phyloP scores from a whole-genome alignment of 805 yeast species.

The Wickerhamomyces sydowiorum region DNA sequence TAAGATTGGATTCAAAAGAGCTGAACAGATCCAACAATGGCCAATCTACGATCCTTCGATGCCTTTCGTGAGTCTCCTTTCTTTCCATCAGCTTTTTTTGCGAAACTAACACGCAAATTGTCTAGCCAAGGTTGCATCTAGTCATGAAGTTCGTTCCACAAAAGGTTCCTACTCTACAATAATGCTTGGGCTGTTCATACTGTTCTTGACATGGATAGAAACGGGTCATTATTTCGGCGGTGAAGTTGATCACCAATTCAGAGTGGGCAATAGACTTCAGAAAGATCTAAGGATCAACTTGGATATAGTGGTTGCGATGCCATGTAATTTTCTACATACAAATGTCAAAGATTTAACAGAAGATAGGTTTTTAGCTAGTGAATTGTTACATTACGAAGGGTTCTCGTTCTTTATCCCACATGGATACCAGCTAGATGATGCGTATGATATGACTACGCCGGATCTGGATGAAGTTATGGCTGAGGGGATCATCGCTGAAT shows the following conservation, averaged over 20 bases:
- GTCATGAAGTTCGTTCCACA: slow-evolving; percentile 65
- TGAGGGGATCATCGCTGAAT: slow-evolving; percentile 63
- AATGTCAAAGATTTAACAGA: slow-evolving; percentile 72
- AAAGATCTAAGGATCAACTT: slow-evolving; percentile 64
- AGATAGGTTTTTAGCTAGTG: slow-evolving; percentile 75
- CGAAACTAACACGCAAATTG: slow-evolving; percentile 6
- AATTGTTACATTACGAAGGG: slow-evolving; percentile 68
- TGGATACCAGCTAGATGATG: slow-evolving; percentile 38
- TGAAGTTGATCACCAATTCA: slow-evolving; percentile 66
- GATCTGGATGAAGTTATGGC: slow-evolving; percentile 62
- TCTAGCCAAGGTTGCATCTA: slow-evolving; percentile 60
- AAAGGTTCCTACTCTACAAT: slow-evolving; percentile 76
- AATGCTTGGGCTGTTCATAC: slow-evolving; percentile 50
- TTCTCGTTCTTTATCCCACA: slow-evolving; percentile 49
- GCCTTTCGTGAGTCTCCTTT: slow-evolving; percentile 53
- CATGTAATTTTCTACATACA: slow-evolving; percentile 71
- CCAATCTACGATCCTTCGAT: slow-evolving; percentile 51
- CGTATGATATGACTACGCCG: slow-evolving; percentile 46
- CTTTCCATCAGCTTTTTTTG: background rate
- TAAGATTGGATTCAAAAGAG: too few species aligned
- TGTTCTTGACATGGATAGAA: slow-evolving; percentile 77
- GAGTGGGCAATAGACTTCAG: slow-evolving; percentile 58
- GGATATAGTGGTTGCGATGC: slow-evolving; percentile 78
- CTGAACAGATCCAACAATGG: slow-evolving; percentile 14
- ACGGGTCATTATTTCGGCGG: slow-evolving; percentile 85